Evolutionary conservation across 176 grass and related monocot genomes (phyloP), one percentile per base, ranked within the genome.

Genomic region (Ensete glaucum): DNA sequence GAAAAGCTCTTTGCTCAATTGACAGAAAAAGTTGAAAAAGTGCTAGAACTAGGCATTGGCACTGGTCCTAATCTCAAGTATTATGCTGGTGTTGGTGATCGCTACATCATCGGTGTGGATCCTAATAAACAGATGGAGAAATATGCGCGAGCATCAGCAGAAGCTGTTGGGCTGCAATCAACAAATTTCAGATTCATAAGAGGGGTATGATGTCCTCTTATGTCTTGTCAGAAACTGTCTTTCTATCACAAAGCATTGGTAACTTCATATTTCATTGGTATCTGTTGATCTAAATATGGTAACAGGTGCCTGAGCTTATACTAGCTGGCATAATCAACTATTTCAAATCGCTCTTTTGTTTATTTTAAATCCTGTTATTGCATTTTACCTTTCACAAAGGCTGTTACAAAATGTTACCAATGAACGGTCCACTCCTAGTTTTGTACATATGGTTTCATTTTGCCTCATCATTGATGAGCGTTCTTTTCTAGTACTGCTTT

Each of bases 31-130:
- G 62, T 76, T 72, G 82, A 89, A 65, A 84, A 87, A 25, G 78
- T 98, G 81, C 57, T 93, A 9, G 90, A 98, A 73, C 69, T 89
- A 20, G 95, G 95, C 52, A 82, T 93, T 82, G 95, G 90, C 68
- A 89, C 90, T 2, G 95, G 88, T 9, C 86, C 95, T 58, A 93
- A 93, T 76, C 85, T 98, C 65, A 93, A 87, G 77, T 98, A 93
- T 60, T 91, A 98, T 71, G 88, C 82, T 75, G 78, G 25, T 55
- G 22, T 60, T 43, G 69, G 29, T 54, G 68, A 60, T 62, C 62
- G 86, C 19, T 81, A 59, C 16, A 77, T 98, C 24, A 52, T 77
- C 75, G 88, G 80, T 62, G 95, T 98, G 72, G 95, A 98, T 83
- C 88, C 95, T 77, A 91, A 91, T 60, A 91, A 84, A 64, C 80